Base-by-base conservation (phyloP, 768 basidiomycete genomes). In the Leccinellum rugosiceps region DNA sequence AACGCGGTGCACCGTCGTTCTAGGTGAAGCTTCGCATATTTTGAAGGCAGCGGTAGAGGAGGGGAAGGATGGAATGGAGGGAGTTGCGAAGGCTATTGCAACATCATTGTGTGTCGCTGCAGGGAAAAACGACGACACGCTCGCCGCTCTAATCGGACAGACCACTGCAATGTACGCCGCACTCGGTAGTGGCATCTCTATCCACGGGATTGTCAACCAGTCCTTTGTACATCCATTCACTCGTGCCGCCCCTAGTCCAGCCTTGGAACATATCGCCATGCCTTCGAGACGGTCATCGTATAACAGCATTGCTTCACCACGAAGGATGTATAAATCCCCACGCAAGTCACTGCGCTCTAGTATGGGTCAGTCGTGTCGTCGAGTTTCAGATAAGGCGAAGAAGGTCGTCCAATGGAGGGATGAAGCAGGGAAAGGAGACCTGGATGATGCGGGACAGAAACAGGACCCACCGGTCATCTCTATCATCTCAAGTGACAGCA, bases 371-470 rank as follows among this genome's bases (percentile, higher is more conserved):
- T 82, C 88, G 2, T 87, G 88, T 65, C 78, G 85, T 41, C 80
- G 84, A 52, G 77, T 79, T 17, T 84, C 86, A 1, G 85, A 87
- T 58, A 85, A 83, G 67, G 82, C 84, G 66, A 81, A 79, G 63
- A 92, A 93, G 69, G 86, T 82, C 53, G 89, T 94, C 4, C 90
- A 94, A 67, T 94, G 92, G 92, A 82, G 80, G 55, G 91, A 94
- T 63, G 88, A 94, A 71, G 90, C 80, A 6, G 91, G 91, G n/a
- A 86, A 87, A 67, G 92, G 91, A 26, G 80, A 85, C 51, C 74
- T 93, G 47, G 88, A 90, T 61, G 90, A 92, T 63, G 79, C 52
- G 74, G 82, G 58, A 61, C 71, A 57, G 73, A 75, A 55, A 53
- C 63, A 61, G 50, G 41, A 57, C 31, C 51, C 58, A 13, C 63